Conservation (phyloP, 805 yeast species). For the Lipomyces kockii region DNA sequence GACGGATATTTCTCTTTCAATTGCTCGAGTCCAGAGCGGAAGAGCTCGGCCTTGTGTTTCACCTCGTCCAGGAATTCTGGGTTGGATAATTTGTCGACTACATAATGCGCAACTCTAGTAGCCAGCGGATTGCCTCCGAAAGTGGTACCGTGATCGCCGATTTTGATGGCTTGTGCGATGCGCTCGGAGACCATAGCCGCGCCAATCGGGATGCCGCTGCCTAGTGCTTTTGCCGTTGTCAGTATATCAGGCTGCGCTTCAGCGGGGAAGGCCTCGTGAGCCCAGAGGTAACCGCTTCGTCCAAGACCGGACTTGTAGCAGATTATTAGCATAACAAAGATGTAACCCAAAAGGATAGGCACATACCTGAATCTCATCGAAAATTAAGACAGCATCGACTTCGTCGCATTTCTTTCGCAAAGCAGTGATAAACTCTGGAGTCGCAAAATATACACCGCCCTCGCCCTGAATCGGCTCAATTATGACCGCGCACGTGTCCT, state of each 20-base stretch:
- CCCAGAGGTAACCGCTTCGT: slow-evolving; percentile 92
- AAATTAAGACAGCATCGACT: slow-evolving; percentile 76
- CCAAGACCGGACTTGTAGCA: slow-evolving; percentile 74
- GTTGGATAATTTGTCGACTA: slow-evolving; percentile 68
- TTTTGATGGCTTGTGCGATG: slow-evolving; percentile 71
- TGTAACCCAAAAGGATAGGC: not conserved
- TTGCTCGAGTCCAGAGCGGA: slow-evolving; percentile 49
- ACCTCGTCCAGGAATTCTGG: slow-evolving; percentile 66
- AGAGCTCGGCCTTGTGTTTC: slow-evolving; percentile 59
- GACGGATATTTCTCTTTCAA: slow-evolving; percentile 62
- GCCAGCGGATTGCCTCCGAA: slow-evolving; percentile 97
- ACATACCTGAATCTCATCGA: slow-evolving; percentile 81
- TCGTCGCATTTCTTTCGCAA: slow-evolving; percentile 70
- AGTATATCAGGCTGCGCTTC: slow-evolving; percentile 93
- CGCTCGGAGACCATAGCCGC: slow-evolving; percentile 86
- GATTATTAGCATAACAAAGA: not conserved
- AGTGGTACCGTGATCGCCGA: slow-evolving; percentile 98
- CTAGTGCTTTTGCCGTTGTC: slow-evolving; percentile 94
- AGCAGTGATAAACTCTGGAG: slow-evolving; percentile 64
- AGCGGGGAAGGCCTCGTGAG: slow-evolving; percentile 73
- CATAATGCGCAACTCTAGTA: slow-evolving; percentile 76
- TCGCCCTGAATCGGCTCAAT: slow-evolving; percentile 98
- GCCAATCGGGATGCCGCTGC: slow-evolving; percentile 95
- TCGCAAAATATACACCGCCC: slow-evolving; percentile 84
- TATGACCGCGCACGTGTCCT: slow-evolving; percentile 85